Evolutionary conservation across 2,329 filamentous ascomycete genomes (phyloP), one percentile per base, ranked within the genome.

Genomic region (Aspergillus glaucus): DNA sequence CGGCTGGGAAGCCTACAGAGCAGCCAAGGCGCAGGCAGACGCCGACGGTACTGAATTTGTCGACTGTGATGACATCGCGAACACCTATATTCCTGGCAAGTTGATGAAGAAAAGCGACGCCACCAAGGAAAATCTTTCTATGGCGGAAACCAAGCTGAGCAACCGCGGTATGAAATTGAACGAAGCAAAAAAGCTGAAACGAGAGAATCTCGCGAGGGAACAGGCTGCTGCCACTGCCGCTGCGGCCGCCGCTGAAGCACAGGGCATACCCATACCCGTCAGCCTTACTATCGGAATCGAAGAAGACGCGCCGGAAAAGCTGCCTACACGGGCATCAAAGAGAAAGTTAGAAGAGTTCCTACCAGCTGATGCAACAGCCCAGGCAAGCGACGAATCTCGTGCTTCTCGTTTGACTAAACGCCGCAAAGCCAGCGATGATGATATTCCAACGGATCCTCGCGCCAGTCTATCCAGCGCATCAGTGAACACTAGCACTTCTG

Each of bases 121-220:
- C 30, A 64, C 62, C 43, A 64, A 65, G 42, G 67, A 71, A 46
- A 51, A 65, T 12, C 60, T 70, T 43, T 62, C 60, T 37, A 47
- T 52, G n/a, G 73, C 74, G 34, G 77, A 81, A 53, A 74, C 74
- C 4, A 74, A 77, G 49, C 64, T 79, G 12, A 77, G 76, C 59
- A 81, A 81, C 57, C 75, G 79, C 44, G 79, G 78, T 51, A 81
- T 80, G 75, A 79, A 79, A 57, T 66, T 82, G 50, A 79, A 80
- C 55, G 79, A 82, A 53, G 75, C 80, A 32, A 82, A 82, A 67
- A 82, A 81, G 61, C 67, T 81, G 47, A 81, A 83, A 62, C 75
- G 79, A 48, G 78, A 81, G 59, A 74, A 71, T 39, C 59, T 74
- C 55, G 69, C 72, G 28, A 73, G 69, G 46, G 69, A 72, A 50